phyloP scores from a whole-genome alignment of 768 basidiomycete species.

The Tylopilus rubrobrunneus region DNA sequence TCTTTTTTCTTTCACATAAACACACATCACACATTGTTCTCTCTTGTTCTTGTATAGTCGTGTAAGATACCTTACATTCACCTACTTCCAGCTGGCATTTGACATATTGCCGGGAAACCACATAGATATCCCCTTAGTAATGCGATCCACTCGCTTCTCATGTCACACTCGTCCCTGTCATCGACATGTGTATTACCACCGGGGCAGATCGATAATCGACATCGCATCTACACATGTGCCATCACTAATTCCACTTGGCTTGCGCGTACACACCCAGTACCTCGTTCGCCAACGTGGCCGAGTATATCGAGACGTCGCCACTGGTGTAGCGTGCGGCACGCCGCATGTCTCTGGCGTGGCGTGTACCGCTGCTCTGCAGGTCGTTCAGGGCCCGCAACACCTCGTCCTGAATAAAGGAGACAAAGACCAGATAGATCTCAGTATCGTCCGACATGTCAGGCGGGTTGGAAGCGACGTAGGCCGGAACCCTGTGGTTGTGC shows the following conservation, averaged over 20 bases:
- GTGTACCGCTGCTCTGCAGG: constrained; percentile 40
- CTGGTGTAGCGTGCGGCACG: constrained; percentile 34
- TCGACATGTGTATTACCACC: neutral
- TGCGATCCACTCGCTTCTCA: neutral
- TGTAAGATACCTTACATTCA: neutral
- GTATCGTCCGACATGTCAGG: constrained; percentile 48
- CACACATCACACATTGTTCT: neutral
- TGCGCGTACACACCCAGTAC: constrained; percentile 41
- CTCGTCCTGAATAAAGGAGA: constrained; percentile 58
- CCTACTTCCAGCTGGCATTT: neutral
- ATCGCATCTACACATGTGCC: neutral
- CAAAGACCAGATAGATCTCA: constrained; percentile 70
- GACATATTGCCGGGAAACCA: neutral
- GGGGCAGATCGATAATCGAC: neutral
- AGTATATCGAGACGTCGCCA: constrained; percentile 52
- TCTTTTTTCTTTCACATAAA: neutral
- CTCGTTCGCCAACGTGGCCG: constrained; percentile 38
- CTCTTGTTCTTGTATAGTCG: neutral
- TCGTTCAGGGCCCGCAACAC: constrained; percentile 53
- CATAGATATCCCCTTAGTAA: neutral
- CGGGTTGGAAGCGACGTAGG: constrained; percentile 54
- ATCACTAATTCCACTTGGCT: constrained; percentile 21
- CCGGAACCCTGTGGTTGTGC: constrained; percentile 49
- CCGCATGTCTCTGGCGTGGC: too few relatives aligned
- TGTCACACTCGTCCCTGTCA: neutral